These are phyloP conservation scores for Botryobasidium botryosum DNA, from an alignment of 768 basidiomycete genomes.

Conservation along the genomic window DNA sequence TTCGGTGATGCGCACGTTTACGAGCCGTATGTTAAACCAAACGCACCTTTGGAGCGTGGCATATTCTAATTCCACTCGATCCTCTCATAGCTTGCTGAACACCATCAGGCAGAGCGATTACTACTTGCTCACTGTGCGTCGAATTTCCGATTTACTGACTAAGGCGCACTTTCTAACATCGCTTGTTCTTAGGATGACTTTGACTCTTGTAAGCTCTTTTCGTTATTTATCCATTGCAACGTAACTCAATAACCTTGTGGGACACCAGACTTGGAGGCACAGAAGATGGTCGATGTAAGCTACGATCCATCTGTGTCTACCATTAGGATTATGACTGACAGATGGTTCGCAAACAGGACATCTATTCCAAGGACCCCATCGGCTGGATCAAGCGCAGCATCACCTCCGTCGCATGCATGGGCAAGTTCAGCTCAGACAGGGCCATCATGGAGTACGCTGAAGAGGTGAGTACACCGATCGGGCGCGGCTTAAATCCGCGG, in stretches of 20 bases:
- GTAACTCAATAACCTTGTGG: not conserved
- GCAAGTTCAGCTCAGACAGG: constrained; percentile 90
- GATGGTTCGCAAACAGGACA: too few relatives aligned
- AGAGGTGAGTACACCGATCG: constrained; percentile 9
- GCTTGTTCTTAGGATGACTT: too few relatives aligned
- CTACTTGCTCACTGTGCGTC: constrained; percentile 68
- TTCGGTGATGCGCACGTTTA: constrained; percentile 75
- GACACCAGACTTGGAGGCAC: constrained; percentile 53
- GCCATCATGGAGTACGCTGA: constrained; percentile 88
- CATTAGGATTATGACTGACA: too few relatives aligned
- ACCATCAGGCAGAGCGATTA: constrained; percentile 62
- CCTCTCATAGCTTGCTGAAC: constrained; percentile 37
- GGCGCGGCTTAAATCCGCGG: not conserved
- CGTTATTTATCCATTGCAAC: not conserved
- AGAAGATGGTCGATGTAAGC: constrained; percentile 75
- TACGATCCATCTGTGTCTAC: too few relatives aligned
- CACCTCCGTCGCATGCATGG: constrained; percentile 42
- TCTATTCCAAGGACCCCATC: too few relatives aligned
- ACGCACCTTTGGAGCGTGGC: too few relatives aligned
- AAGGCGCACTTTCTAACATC: too few relatives aligned
- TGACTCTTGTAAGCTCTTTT: constrained; percentile 51
- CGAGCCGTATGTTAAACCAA: constrained; percentile 65
- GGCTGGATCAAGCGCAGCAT: constrained; percentile 19
- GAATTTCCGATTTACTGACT: too few relatives aligned
- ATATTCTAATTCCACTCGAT: too few relatives aligned